Base-by-base conservation (phyloP, 2,329 filamentous ascomycete genomes). In the Catunica adiposa region DNA sequence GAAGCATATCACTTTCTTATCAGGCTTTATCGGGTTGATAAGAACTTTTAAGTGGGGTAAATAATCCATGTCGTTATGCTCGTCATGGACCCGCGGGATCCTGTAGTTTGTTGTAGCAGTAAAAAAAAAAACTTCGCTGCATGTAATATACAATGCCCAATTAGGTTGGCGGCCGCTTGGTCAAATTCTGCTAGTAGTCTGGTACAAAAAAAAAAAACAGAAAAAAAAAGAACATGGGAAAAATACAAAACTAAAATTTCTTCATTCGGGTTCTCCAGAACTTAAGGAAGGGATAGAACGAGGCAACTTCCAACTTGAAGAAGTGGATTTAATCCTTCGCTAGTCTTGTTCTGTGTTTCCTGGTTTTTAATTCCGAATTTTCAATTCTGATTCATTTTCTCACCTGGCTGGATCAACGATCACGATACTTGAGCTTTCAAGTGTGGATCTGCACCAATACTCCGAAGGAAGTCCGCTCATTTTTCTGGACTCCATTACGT, bases 11-110 rank as follows among this genome's bases (percentile, higher is more conserved):
- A 31, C 17, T 1, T 7, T 20, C n/a, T 34, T 46, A 25, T 34
- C 25, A 8, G n/a, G 17, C 17, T 47, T 56, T 56, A 56, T 56
- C 54, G 17, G 9, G 2, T n/a, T 26, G 25, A 51, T 50, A 50
- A 14, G 15, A 1, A n/a, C 29, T 46, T 52, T 17, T 23, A 44
- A 56, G 46, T 56, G 54, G 54, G 25, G 54, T 31, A 25, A 9
- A 22, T 17, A 31, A 42, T 31, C 40, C 22, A 5, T 23, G 22
- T 20, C 11, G 14, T 4, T n/a, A 46, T n/a, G 11, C 25, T 20
- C 38, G 44, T 15, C 29, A 44, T 44, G 9, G 4, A 11, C 8
- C n/a, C 40, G 40, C 8, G 20, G 40, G 20, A n/a, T n/a, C 40
- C 20, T n/a, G n/a, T 8, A 44, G 40, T n/a, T 44, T 3, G 40